Percentiles rank a stretch among this genome's conserved stretches.
Conservation (phyloP, 768 basidiomycete genomes). For the Hemileccinum rubropunctum region DNA sequence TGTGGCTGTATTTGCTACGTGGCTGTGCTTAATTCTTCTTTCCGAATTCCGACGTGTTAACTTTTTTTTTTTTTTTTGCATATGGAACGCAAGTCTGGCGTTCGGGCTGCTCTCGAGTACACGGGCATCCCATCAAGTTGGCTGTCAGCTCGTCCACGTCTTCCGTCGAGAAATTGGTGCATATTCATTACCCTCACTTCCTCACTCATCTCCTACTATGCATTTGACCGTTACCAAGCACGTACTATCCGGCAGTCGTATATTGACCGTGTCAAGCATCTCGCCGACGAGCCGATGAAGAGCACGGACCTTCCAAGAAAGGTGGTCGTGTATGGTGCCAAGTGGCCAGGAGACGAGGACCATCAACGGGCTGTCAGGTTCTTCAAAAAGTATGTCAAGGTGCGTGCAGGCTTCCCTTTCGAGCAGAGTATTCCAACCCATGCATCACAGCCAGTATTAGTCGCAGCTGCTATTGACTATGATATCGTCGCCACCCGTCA, state of each 20-base stretch:
- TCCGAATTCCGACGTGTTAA: slow-evolving; percentile 20
- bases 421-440: slow-evolving; percentile 1
- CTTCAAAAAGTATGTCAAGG: slow-evolving; percentile 98
- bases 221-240: slow-evolving; percentile 86
- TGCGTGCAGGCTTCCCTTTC: slow-evolving; percentile 37
- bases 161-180: slow-evolving; percentile 92
- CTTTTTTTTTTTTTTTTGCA: too few relatives aligned
- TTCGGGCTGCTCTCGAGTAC: slow-evolving; percentile 61
- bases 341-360: slow-evolving; percentile 96
- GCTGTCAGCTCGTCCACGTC: slow-evolving; percentile 78
- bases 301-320: slow-evolving; percentile 69
- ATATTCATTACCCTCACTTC: slow-evolving; percentile 84
- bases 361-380: slow-evolving; percentile 78
- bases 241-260: slow-evolving; percentile 75
- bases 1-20: slow-evolving; percentile 22
- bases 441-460: slow-evolving; percentile 74
- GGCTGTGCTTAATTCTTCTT: slow-evolving; percentile 21
- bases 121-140: slow-evolving; percentile 72
- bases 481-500: slow-evolving; percentile 76
- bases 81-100: slow-evolving; percentile 45
- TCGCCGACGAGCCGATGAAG: slow-evolving; percentile 67
- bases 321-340: slow-evolving; percentile 82
- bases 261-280: slow-evolving; percentile 70
- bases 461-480: slow-evolving; percentile 94
- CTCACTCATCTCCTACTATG: slow-evolving; percentile 66